Base-by-base conservation (phyloP, 192 early-diverging fungal species). In the Neocallimastix lanati region DNA sequence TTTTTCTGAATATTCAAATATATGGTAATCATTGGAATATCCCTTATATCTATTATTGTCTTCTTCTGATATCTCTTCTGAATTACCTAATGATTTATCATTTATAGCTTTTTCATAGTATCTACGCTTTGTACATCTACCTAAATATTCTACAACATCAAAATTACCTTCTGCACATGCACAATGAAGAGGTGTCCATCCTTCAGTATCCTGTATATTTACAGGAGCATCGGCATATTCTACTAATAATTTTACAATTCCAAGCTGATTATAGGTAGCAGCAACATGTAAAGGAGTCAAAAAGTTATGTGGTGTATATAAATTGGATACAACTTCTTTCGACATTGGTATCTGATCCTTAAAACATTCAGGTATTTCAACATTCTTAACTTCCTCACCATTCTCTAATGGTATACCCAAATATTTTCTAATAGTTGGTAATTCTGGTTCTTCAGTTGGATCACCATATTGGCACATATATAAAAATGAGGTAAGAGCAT, bases 111-210 rank as follows among this genome's bases (percentile, higher is more conserved):
- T 67, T 67, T 67, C 50, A 67, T 67, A 67, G 9, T 67, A 67
- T 67, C n/a, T 67, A 67, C 50, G 50, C 16, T 67, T 67, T 11
- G 50, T 67, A 67, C 50, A 67, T 67, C 50, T 67, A 7, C 50
- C 50, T 67, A 67, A 67, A 67, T 67, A 67, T n/a, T 67, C 50
- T 11, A 92, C 81, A 27, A 90, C 84, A 1, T 83, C 84, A 29
- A 89, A 77, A 77, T 91, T 88, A 2, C 89, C 89, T 81, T 92
- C 91, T 0, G 91, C 91, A 76, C 86, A 85, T 14, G 91, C 91
- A 81, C 89, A 91, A 78, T 92, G 91, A 79, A 92, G 82, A 2
- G 91, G 91, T 5, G 91, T 90, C 90, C 90, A 92, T 13, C 90
- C 90, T 85, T 87, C 86, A 58, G 76, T 77, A 82, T 89, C 87